Conservation (phyloP, 345 rosid genomes). For the Sonneratia caseolaris region DNA sequence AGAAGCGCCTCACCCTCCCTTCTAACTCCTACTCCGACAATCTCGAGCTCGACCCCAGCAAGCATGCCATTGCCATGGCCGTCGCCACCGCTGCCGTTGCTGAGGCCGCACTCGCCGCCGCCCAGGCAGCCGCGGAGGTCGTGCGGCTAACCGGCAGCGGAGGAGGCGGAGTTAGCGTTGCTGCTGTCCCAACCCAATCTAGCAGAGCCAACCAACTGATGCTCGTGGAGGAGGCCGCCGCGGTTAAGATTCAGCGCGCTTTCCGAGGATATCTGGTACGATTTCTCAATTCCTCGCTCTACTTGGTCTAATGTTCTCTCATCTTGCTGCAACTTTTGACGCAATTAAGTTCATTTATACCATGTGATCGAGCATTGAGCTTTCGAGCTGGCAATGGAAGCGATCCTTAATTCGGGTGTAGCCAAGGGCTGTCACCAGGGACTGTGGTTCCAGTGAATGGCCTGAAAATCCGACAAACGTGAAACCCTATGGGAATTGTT, state of each 20-base stretch:
- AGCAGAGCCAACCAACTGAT: not conserved
- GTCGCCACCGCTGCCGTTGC: constrained; percentile 87
- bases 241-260: constrained; percentile 68
- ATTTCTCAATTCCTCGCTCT: not conserved
- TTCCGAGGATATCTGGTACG: constrained; percentile 89
- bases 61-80: constrained; percentile 87
- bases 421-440: no score
- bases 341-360: no score
- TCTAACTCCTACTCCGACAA: constrained; percentile 7
- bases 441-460: no score
- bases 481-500: no score
- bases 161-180: constrained; percentile 12
- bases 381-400: no score
- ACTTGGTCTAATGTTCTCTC: not conserved
- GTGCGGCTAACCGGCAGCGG: constrained; percentile 62
- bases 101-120: constrained; percentile 86
- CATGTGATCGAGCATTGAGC: no score
- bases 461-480: no score
- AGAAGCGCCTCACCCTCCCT: constrained; percentile 14
- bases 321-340: no score
- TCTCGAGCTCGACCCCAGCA: constrained; percentile 39
- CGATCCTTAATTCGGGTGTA: no score
- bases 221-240: constrained; percentile 33
- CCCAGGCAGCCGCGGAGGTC: constrained; percentile 92
- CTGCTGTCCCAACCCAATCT: constrained; percentile 12